A percentile compares a stretch with the other conserved stretches of the same genome.
These are phyloP conservation scores for Cochlearia excelsa DNA, from an alignment of 345 rosid genomes.

Conservation along the genomic window DNA sequence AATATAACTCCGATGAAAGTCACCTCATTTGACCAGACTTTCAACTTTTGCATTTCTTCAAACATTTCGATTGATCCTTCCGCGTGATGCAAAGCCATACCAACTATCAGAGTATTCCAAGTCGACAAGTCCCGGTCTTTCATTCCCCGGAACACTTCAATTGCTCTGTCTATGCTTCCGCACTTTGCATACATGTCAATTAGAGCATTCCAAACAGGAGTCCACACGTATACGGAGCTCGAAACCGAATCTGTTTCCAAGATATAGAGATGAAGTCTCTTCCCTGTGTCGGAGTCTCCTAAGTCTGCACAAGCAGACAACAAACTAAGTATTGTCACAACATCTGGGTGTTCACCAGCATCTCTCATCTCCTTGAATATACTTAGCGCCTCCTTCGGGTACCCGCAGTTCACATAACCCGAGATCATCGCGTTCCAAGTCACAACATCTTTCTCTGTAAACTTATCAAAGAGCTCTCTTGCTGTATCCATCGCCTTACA, in stretches of 20 bases:
- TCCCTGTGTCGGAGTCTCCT: conserved; percentile 61
- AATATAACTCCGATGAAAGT: too few relatives aligned
- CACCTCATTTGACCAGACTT: too few relatives aligned
- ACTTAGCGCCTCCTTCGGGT: too few relatives aligned
- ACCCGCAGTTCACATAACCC: too few relatives aligned
- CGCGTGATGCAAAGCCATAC: conserved; percentile 60
- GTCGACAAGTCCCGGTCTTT: conserved; percentile 51
- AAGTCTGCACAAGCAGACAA: conserved; percentile 60
- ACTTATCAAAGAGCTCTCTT: too few relatives aligned
- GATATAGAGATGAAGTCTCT: conserved; percentile 45
- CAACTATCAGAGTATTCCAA: conserved; percentile 64
- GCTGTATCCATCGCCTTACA: too few relatives aligned
- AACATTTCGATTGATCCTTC: conserved; percentile 50
- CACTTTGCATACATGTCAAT: too few relatives aligned
- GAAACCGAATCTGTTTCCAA: conserved; percentile 34
- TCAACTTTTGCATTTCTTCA: too few relatives aligned
- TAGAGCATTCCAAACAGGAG: conserved; percentile 52
- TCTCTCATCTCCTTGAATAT: conserved; percentile 70
- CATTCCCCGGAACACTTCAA: too few relatives aligned
- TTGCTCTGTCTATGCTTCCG: too few relatives aligned
- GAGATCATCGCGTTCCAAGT: conserved; percentile 48
- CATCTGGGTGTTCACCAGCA: conserved; percentile 59
- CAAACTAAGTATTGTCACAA: conserved; percentile 60
- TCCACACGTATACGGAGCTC: conserved; percentile 23
- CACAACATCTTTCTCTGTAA: too few relatives aligned